Conservation (phyloP, 768 basidiomycete genomes). For the Suillus lakei region DNA sequence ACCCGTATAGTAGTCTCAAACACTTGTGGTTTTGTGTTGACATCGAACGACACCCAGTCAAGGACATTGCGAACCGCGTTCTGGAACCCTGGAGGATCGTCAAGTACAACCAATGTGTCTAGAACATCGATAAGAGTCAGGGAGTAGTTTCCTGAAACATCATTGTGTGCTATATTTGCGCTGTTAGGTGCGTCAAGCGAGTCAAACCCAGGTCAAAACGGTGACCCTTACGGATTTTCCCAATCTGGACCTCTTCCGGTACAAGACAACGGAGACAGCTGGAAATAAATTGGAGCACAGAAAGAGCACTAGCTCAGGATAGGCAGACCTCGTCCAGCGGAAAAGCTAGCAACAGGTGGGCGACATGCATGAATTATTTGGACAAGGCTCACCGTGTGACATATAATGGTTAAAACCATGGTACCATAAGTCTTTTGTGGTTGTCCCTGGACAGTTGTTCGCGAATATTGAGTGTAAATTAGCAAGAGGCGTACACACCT, state of each 20-base stretch:
- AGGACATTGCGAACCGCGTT: constrained; percentile 84
- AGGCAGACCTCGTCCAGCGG: constrained; percentile 77
- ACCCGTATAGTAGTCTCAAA: constrained; percentile 97
- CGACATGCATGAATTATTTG: constrained; percentile 1
- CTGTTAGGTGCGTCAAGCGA: constrained; percentile 37
- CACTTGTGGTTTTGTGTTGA: constrained; percentile 95
- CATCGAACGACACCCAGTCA: constrained; percentile 85
- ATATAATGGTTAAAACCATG: constrained; percentile 93
- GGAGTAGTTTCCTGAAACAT: constrained; percentile 94
- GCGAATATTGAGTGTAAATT: constrained; percentile 2
- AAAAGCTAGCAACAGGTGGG: constrained; percentile 60
- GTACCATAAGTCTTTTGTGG: constrained; percentile 81
- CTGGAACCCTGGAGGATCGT: constrained; percentile 80
- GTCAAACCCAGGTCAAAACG: constrained; percentile 7
- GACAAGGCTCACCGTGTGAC: constrained; percentile 62
- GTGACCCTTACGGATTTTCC: constrained; percentile 68
- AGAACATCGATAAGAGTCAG: constrained; percentile 82
- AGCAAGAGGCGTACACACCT: constrained; percentile 47
- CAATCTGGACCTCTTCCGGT: constrained; percentile 87
- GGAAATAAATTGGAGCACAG: background rate
- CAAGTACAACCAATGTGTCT: constrained; percentile 89
- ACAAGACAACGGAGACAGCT: constrained; percentile 92
- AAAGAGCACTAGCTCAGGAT: constrained; percentile 10
- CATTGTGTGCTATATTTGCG: constrained; percentile 80
- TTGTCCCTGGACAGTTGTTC: constrained; percentile 52